phyloP scores from a whole-genome alignment of 2,329 filamentous ascomycete genomes.

The Ophiostoma populinum region DNA sequence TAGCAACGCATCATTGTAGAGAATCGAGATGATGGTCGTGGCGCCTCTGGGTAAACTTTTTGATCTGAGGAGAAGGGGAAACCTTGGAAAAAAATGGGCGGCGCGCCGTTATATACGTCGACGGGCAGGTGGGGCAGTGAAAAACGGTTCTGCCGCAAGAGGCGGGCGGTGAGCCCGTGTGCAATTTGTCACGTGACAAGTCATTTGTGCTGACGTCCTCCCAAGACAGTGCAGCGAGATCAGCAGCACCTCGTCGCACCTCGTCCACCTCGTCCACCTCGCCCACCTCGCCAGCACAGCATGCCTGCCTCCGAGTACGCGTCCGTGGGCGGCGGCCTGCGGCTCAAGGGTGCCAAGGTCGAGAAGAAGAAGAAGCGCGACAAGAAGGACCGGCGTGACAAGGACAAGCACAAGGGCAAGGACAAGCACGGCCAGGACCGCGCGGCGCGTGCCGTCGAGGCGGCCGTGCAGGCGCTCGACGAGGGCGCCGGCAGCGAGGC shows the following conservation, averaged over 20 bases:
- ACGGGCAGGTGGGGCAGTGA: no score
- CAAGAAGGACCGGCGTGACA: neutral
- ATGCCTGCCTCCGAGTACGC: constrained; percentile 67
- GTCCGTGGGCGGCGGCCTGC: constrained; percentile 51
- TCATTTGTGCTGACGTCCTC: no score
- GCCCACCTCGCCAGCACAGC: no score
- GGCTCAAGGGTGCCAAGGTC: constrained; percentile 62
- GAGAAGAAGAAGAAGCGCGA: constrained; percentile 37
- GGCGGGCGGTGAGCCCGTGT: no score
- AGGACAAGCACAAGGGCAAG: constrained; percentile 11
- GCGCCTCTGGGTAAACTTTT: constrained; percentile 43
- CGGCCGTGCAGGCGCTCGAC: no score
- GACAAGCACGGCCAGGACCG: no score
- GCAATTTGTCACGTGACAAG: no score
- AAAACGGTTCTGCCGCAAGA: no score
- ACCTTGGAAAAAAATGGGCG: constrained; percentile 11
- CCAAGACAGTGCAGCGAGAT: no score
- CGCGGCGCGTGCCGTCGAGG: no score
- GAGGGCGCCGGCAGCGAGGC: no score
- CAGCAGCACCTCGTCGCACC: neutral
- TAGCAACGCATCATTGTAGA: constrained; percentile 44
- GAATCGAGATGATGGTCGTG: constrained; percentile 42
- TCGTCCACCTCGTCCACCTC: neutral
- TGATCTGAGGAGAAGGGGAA: constrained; percentile 34
- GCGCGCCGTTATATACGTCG: constrained; percentile 1